Conservation (phyloP, 1,139 yeast species). For the Oligophagozyma castellii region DNA sequence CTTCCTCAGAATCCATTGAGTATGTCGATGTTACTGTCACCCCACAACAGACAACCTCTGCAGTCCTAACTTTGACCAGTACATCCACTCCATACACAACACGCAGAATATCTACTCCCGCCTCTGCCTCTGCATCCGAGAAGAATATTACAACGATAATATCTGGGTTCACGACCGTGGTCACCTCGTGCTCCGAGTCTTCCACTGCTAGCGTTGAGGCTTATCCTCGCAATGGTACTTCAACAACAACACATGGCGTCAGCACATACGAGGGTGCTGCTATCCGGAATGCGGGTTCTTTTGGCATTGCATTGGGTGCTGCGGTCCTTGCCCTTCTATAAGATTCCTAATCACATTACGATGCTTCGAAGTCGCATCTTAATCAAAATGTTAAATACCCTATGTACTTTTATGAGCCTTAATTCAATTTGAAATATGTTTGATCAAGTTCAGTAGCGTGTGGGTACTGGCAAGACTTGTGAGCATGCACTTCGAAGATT, state of each 20-base stretch:
- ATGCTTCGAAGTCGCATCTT: too few species aligned
- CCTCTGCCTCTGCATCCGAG: neutral
- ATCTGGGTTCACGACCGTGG: constrained; percentile 4
- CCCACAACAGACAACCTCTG: constrained; percentile 22
- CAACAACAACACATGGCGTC: constrained; percentile 5
- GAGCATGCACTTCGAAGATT: too few species aligned
- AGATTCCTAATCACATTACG: neutral
- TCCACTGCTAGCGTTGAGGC: neutral
- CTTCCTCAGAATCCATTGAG: constrained; percentile 16
- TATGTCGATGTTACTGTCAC: constrained; percentile 25
- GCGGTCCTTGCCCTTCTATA: constrained; percentile 2
- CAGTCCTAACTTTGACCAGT: constrained; percentile 23
- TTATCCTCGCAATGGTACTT: neutral
- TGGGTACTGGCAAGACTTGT: too few species aligned
- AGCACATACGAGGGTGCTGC: constrained; percentile 19
- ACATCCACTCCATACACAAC: constrained; percentile 24
- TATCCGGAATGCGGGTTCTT: constrained; percentile 23
- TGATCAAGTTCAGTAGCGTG: too few species aligned
- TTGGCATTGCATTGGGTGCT: constrained; percentile 1
- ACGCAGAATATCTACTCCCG: constrained; percentile 6
- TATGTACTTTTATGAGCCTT: too few species aligned
- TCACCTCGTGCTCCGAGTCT: constrained; percentile 3
- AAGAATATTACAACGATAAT: too few species aligned
- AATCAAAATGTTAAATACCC: too few species aligned
- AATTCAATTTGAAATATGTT: too few species aligned